These are phyloP conservation scores for Spathaspora girioi DNA, from an alignment of 805 yeast species.

Conservation along the genomic window DNA sequence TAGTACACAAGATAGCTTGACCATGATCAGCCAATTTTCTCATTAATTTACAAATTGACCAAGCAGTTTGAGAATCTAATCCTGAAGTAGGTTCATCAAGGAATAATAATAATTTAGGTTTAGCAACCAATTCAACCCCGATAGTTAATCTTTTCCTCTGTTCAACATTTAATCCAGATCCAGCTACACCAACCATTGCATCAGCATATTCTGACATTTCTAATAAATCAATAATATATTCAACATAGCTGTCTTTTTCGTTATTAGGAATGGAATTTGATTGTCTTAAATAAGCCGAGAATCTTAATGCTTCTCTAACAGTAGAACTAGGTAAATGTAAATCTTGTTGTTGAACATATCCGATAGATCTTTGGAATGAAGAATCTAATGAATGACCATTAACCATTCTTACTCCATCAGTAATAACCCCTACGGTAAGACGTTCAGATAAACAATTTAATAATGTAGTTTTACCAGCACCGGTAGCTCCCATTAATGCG, in stretches of 20 bases:
- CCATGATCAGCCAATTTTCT: constrained; percentile 36
- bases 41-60: constrained; percentile 37
- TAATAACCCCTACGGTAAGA: constrained; percentile 5
- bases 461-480: constrained; percentile 80
- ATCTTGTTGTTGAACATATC: constrained; percentile 80
- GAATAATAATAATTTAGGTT: constrained; percentile 26
- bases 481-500: constrained; percentile 80
- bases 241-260: constrained; percentile 66
- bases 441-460: constrained; percentile 69
- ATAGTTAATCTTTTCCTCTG: constrained; percentile 37
- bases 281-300: constrained; percentile 70
- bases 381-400: constrained; percentile 60
- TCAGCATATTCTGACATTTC: constrained; percentile 70
- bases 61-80: constrained; percentile 38
- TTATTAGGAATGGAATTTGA: constrained; percentile 50
- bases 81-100: constrained; percentile 43
- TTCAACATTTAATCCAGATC: constrained; percentile 49
- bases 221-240: constrained; percentile 57
- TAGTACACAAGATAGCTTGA: constrained; percentile 48
- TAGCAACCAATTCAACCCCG: constrained; percentile 39
- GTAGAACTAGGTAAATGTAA: constrained; percentile 64
- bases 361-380: constrained; percentile 72
- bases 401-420: constrained; percentile 55
- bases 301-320: constrained; percentile 67
- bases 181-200: constrained; percentile 74